Conservation (phyloP, 148 eudicot genomes). For the Euryodendron excelsum region DNA sequence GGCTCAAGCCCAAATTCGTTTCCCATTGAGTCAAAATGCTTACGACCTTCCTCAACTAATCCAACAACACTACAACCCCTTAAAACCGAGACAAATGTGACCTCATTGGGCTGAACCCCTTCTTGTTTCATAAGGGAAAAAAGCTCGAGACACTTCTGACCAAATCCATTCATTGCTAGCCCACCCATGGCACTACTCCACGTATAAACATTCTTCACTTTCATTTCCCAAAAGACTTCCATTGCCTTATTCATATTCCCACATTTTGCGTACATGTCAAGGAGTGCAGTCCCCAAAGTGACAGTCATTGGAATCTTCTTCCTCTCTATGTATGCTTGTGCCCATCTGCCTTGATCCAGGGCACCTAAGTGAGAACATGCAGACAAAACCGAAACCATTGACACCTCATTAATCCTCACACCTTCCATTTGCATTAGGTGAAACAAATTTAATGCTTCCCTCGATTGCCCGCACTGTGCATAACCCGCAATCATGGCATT, state of each 20-base stretch:
- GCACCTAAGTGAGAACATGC: slow-evolving; percentile 13
- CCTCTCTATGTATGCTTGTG: slow-evolving; percentile 1
- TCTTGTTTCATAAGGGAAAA: slow-evolving; percentile 15
- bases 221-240: slow-evolving; percentile 14
- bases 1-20: slow-evolving; percentile 10
- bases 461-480: slow-evolving; percentile 8
- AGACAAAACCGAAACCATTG: slow-evolving; percentile 6
- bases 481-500: slow-evolving; percentile 5
- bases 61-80: slow-evolving; percentile 16
- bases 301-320: background rate
- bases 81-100: slow-evolving; percentile 15
- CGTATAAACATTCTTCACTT: slow-evolving; percentile 8
- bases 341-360: slow-evolving; percentile 14
- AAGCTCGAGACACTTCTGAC: slow-evolving; percentile 5
- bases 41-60: slow-evolving; percentile 8
- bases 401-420: slow-evolving; percentile 4
- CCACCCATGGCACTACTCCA: slow-evolving; percentile 15
- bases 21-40: slow-evolving; percentile 10
- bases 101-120: slow-evolving; percentile 11
- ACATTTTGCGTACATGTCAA: slow-evolving; percentile 16
- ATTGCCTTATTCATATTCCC: slow-evolving; percentile 11
- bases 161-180: slow-evolving; percentile 15
- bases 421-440: slow-evolving; percentile 14
- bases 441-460: background rate
- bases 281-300: slow-evolving; percentile 2